Base-by-base conservation (phyloP, 495 filamentous ascomycete genomes). In the Penicillium pancosmium region DNA sequence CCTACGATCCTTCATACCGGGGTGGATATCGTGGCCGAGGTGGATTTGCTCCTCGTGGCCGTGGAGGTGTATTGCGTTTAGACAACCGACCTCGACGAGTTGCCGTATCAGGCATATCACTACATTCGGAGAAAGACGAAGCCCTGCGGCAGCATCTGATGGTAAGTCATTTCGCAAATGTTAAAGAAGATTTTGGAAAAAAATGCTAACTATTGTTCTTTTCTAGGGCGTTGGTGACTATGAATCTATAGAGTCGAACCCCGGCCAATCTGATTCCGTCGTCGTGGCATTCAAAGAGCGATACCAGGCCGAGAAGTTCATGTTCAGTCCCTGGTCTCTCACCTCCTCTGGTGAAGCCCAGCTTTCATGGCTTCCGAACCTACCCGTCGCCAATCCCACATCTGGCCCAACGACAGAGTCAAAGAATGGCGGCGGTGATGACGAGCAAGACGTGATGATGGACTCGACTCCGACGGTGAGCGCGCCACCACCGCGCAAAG, bases 81-180 rank as follows among this genome's bases (percentile, higher is more conserved):
- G 94, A 98, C 66, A 96, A 96, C 65, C 82, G 94, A 25, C 89
- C 94, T 2, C 91, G 87, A 74, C 86, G 81, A 54, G 82, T 98
- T 12, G 81, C 83, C 5, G 78, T 98, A 21, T 80, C 85, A 19
- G 91, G 89, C 9, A 80, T 89, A 18, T 85, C 90, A 55, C 82
- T 88, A 49, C 83, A 86, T 33, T 74, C 82, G 1, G 86, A 86
- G 56, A 88, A 85, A 70, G 92, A 97, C 59, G 94, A 98, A 68
- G 86, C 85, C 3, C 79, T 98, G 60, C 78, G 92, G 52, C 88
- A 94, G 65, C 90, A 92, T 70, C 81, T 97, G 50, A 86, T 96
- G 67, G 92, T 96, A 81, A 81, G 89, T 78, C 16, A 54, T 18
- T 19, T 36, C 46, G 62, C 67, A 66, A 75, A 60, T 57, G 10